phyloP scores from a whole-genome alignment of 73 alveolate species.

The Paramecium sexaurelia region DNA sequence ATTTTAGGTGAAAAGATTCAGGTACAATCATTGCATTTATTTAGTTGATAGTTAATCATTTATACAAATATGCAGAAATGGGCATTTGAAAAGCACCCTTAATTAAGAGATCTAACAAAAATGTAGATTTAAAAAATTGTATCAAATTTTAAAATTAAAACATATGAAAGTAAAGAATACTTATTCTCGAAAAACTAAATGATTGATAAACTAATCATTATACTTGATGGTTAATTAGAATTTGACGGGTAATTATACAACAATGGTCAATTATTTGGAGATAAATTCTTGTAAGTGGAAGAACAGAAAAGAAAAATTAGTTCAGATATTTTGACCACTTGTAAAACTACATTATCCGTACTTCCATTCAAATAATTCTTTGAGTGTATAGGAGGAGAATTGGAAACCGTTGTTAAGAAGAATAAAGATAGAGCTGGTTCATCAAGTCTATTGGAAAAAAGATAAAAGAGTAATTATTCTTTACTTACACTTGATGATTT shows the following conservation, averaged over 20 bases:
- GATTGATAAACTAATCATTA: slow-evolving; percentile 45
- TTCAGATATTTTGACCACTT: slow-evolving; percentile 42
- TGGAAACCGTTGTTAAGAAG: slow-evolving; percentile 60
- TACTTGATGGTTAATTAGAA: slow-evolving; percentile 53
- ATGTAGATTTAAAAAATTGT: slow-evolving; percentile 62
- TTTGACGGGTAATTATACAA: slow-evolving; percentile 26
- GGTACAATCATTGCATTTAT: slow-evolving; percentile 21
- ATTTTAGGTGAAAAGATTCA: slow-evolving; percentile 70
- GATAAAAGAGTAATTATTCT: slow-evolving; percentile 73
- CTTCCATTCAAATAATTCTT: not conserved
- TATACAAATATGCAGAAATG: slow-evolving; percentile 69
- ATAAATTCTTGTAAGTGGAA: slow-evolving; percentile 9
- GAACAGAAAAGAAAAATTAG: slow-evolving; percentile 26
- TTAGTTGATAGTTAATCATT: slow-evolving; percentile 55
- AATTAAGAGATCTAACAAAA: slow-evolving; percentile 61
- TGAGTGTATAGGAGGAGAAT: slow-evolving; percentile 70
- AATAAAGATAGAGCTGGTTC: slow-evolving; percentile 57
- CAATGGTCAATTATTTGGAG: slow-evolving; percentile 67
- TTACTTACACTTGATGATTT: slow-evolving; percentile 80
- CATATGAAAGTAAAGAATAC: slow-evolving; percentile 28
- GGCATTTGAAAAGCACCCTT: slow-evolving; percentile 69
- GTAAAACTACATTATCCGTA: slow-evolving; percentile 56
- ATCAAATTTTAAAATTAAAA: slow-evolving; percentile 45
- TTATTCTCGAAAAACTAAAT: slow-evolving; percentile 16
- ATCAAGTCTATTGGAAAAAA: not conserved